Conservation (phyloP, 441 rosid species). For the Adansonia gregorii region DNA sequence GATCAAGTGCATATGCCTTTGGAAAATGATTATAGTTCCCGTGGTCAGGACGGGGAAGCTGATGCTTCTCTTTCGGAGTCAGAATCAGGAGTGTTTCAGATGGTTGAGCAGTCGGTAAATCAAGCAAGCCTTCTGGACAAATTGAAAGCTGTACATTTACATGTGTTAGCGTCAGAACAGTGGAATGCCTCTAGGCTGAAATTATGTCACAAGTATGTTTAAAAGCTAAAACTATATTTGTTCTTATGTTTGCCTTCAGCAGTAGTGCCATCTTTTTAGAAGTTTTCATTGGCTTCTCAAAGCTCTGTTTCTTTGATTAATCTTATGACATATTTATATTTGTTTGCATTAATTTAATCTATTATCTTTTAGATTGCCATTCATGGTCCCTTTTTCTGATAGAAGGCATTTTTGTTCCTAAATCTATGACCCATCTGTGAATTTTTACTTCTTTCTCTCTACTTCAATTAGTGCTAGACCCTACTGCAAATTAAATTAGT, state of each 20-base stretch:
- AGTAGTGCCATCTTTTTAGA: not conserved
- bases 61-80: conserved; percentile 32
- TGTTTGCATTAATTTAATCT: not conserved
- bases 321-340: not conserved
- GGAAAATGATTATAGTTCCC: conserved; percentile 35
- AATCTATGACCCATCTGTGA: not conserved
- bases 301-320: not conserved
- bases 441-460: not conserved
- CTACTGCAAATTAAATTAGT: not conserved
- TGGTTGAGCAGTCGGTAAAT: conserved; percentile 33
- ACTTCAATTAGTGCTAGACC: not conserved
- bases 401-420: not conserved
- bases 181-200: conserved; percentile 66
- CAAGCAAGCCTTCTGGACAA: conserved; percentile 47
- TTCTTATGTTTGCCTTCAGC: not conserved
- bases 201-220: conserved; percentile 55
- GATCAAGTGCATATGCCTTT: conserved; percentile 28
- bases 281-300: not conserved
- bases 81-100: conserved; percentile 34
- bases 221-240: not conserved
- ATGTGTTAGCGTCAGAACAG: conserved; percentile 62
- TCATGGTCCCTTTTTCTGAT: not conserved
- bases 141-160: conserved; percentile 60
- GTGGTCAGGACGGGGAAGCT: conserved; percentile 35
- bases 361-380: not conserved